Base-by-base conservation (phyloP, 768 basidiomycete species). In the Tremella mesenterica region DNA sequence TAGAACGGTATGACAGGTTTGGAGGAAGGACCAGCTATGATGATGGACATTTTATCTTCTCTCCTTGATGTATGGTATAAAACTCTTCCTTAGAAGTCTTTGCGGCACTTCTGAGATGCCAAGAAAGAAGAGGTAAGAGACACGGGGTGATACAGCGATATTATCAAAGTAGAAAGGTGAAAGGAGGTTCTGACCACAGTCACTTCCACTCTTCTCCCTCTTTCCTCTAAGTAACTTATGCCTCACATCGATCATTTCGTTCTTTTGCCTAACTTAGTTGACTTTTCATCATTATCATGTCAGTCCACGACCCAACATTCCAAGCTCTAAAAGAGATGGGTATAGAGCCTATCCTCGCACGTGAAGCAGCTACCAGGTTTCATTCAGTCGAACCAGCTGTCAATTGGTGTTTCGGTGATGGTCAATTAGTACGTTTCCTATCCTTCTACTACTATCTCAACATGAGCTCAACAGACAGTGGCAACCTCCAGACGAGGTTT, bases 1-100 rank as follows among this genome's bases (percentile, higher is more conserved):
- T 87, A 86, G 30, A 84, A 67, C 14, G 85, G 80, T 28, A 79
- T 61, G 9, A 85, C 61, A 13, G 84, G 83, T 47, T 61, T 63
- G 2, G 69, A 61, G 18, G 70, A 70, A n/a, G 72, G 69, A 46
- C 68, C 72, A 25, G 72, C 71, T 39, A 58, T 47, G 16, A 55
- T 10, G 45, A 47, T 55, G 44, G 54, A 41, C 53, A 53, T 46
- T 5, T 18, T 41, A 23, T 23, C n/a, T n/a, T n/a, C n/a, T n/a
- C n/a, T n/a, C n/a, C n/a, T n/a, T n/a, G 23, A 14, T 14, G 6
- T 41, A 41, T 5, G 14, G 38, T 41, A 16, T 41, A n/a, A 23
- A 41, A 23, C n/a, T n/a, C 4, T 36, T 18, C 18, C 38, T 41
- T n/a, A 18, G n/a, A 23, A 14, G 38, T 23, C 6, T 41, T 23